These are phyloP conservation scores for Plasmopara muralis DNA, from an alignment of 352 stramenopile species.

Conservation along the genomic window DNA sequence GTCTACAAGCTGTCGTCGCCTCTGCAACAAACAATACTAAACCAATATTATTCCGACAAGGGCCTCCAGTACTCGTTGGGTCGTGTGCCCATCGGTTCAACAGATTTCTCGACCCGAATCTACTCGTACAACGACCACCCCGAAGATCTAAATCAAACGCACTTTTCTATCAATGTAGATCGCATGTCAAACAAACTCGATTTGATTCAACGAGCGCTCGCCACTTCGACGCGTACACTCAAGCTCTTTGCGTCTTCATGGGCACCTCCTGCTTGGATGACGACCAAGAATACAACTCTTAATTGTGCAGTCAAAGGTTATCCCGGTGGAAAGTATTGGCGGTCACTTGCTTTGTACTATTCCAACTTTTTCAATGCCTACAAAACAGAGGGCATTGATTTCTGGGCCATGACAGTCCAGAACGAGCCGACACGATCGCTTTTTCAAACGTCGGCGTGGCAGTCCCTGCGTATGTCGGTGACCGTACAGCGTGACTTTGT, in stretches of 20 bases:
- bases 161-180: slow-evolving; percentile 74
- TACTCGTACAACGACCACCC: slow-evolving; percentile 87
- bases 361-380: slow-evolving; percentile 85
- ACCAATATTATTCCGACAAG: slow-evolving; percentile 80
- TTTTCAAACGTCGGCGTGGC: slow-evolving; percentile 42
- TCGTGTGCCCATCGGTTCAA: slow-evolving; percentile 87
- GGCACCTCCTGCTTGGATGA: slow-evolving; percentile 86
- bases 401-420: slow-evolving; percentile 84
- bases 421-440: slow-evolving; percentile 73
- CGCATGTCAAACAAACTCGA: slow-evolving; percentile 66
- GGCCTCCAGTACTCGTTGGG: slow-evolving; percentile 84
- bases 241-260: slow-evolving; percentile 82
- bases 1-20: slow-evolving; percentile 70
- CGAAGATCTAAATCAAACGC: slow-evolving; percentile 51
- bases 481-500: slow-evolving; percentile 64
- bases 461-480: slow-evolving; percentile 50
- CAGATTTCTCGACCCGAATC: slow-evolving; percentile 78
- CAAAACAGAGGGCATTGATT: slow-evolving; percentile 53
- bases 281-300: slow-evolving; percentile 45
- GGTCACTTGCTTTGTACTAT: slow-evolving; percentile 81
- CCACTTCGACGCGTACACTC: slow-evolving; percentile 32
- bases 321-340: slow-evolving; percentile 58
- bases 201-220: slow-evolving; percentile 64
- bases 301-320: slow-evolving; percentile 54
- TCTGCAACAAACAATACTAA: slow-evolving; percentile 78